A percentile compares a stretch with the other conserved stretches of the same genome.
Evolutionary conservation across 2,329 filamentous ascomycete species (phyloP).

Genomic region (Simplicillium sp.): DNA sequence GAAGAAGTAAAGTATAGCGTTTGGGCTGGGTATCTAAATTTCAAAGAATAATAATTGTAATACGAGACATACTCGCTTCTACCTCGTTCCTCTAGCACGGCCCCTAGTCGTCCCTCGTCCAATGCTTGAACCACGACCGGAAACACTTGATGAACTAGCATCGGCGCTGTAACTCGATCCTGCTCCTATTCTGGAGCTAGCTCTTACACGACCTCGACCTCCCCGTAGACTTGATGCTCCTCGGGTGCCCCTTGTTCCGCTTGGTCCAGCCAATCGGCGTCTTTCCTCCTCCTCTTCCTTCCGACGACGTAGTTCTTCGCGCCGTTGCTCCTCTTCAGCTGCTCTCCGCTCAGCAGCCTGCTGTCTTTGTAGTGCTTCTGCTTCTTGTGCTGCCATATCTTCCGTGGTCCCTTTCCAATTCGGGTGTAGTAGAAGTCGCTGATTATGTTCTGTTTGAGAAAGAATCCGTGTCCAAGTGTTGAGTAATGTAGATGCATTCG

Average conservation of each 20-base stretch:
- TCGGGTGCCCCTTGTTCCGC: slow-evolving; percentile 18
- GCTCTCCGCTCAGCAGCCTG: slow-evolving; percentile 70
- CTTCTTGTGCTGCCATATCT: slow-evolving; percentile 79
- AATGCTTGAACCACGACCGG: slow-evolving; percentile 21
- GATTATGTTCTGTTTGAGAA: slow-evolving; percentile 95
- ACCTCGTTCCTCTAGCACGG: slow-evolving; percentile 23
- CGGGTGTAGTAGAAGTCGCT: slow-evolving; percentile 80
- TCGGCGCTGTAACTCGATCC: slow-evolving; percentile 17
- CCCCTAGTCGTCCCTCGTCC: slow-evolving; percentile 21
- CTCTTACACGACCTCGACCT: slow-evolving; percentile 16
- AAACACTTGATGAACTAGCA: slow-evolving; percentile 14
- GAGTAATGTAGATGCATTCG: slow-evolving; percentile 78
- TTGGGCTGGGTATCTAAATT: slow-evolving; percentile 7
- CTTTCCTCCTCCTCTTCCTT: slow-evolving; percentile 51
- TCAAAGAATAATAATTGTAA: slow-evolving; percentile 6
- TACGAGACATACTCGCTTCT: slow-evolving; percentile 1
- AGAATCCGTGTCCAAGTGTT: slow-evolving; percentile 95
- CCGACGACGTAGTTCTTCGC: slow-evolving; percentile 58
- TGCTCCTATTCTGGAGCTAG: slow-evolving; percentile 8
- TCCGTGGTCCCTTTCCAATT: slow-evolving; percentile 82
- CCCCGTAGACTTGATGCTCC: slow-evolving; percentile 18
- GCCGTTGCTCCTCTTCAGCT: slow-evolving; percentile 67
- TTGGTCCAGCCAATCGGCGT: slow-evolving; percentile 17
- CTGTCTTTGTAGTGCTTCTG: slow-evolving; percentile 63
- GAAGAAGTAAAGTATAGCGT: slow-evolving; percentile 40